These are phyloP conservation scores for Triticum monococcum DNA, from an alignment of 176 grass and related monocot genomes.

Conservation along the genomic window DNA sequence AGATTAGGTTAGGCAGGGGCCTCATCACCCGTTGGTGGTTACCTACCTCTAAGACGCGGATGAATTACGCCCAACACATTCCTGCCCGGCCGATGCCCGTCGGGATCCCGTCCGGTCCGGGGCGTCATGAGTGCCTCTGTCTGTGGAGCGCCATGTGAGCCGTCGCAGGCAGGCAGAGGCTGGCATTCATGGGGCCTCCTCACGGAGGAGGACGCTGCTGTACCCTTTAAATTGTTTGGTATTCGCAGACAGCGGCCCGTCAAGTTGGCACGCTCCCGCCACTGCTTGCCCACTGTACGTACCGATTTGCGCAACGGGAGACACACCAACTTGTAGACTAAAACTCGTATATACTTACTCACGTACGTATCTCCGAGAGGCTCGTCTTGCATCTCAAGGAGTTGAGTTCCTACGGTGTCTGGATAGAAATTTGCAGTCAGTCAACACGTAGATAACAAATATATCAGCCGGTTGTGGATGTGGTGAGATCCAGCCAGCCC, in stretches of 20 bases:
- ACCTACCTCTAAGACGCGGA: neutral
- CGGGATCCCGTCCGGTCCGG: neutral
- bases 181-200: neutral
- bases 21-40: neutral
- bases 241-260: slow-evolving; percentile 35
- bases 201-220: neutral
- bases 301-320: too few species aligned
- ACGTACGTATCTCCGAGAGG: too few species aligned
- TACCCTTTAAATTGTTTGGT: slow-evolving; percentile 31
- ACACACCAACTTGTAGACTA: too few species aligned
- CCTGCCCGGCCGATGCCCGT: neutral
- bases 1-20: neutral
- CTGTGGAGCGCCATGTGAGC: slow-evolving; percentile 7
- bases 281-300: too few species aligned
- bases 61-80: neutral
- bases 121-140: neutral
- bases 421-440: too few species aligned
- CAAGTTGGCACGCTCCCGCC: neutral
- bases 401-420: too few species aligned
- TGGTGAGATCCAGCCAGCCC: neutral
- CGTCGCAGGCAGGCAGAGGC: neutral
- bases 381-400: too few species aligned
- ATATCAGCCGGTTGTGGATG: neutral
- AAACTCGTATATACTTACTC: too few species aligned
- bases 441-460: neutral